A percentile compares a stretch with the other conserved stretches of the same genome.
Conservation (phyloP, 2,329 filamentous ascomycete genomes). For the Botrytis paeoniae region DNA sequence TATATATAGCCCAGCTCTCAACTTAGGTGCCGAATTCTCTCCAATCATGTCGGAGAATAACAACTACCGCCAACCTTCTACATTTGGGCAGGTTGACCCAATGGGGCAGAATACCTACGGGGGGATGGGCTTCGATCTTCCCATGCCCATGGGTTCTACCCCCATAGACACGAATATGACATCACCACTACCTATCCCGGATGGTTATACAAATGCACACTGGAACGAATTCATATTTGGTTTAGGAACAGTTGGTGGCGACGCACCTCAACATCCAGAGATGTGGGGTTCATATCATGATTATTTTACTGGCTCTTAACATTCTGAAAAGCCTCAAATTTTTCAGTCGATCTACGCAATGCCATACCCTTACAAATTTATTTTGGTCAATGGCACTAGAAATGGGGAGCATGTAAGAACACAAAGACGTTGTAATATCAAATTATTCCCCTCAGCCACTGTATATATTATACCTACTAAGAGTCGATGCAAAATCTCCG, state of each 20-base stretch:
- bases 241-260: background rate
- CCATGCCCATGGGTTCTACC: background rate
- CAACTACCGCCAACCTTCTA: background rate
- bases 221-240: constrained; percentile 19
- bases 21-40: background rate
- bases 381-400: background rate
- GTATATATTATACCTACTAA: background rate
- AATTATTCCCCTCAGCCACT: background rate
- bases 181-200: background rate
- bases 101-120: constrained; percentile 6
- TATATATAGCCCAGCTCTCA: background rate
- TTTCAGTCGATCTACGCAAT: background rate
- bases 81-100: background rate
- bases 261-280: background rate
- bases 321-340: background rate
- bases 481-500: background rate
- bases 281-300: constrained; percentile 2
- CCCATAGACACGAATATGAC: constrained; percentile 5
- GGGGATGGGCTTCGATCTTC: constrained; percentile 6
- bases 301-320: constrained; percentile 12
- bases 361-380: background rate
- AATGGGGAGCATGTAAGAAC: background rate
- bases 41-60: background rate
- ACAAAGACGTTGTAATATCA: constrained; percentile 9
- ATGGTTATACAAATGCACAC: constrained; percentile 13